Evolutionary conservation across 257 asterid genomes (phyloP).

Genomic region (Ligustrum vulgare): DNA sequence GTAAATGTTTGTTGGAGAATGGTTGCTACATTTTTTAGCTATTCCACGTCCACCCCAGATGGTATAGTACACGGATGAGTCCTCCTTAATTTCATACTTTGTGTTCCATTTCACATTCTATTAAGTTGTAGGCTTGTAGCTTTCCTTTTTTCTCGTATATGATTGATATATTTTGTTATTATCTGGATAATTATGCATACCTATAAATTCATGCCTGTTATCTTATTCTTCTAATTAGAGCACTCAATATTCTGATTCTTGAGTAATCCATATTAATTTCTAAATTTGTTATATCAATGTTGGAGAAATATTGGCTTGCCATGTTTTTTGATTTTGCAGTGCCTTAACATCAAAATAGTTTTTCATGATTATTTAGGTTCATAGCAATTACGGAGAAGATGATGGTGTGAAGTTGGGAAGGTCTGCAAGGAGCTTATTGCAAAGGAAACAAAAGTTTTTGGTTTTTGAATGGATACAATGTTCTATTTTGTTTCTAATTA

Average conservation of each 20-base stretch:
- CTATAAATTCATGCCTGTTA: background rate
- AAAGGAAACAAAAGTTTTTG: too few species aligned
- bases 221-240: background rate
- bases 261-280: background rate
- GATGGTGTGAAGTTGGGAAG: too few species aligned
- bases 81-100: constrained; percentile 7
- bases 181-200: constrained; percentile 1
- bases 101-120: background rate
- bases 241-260: background rate
- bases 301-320: background rate
- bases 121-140: constrained; percentile 6
- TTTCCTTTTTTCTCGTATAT: background rate
- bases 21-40: background rate
- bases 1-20: constrained; percentile 3
- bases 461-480: too few species aligned
- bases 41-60: background rate
- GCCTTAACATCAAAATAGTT: too few species aligned
- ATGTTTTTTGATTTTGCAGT: constrained; percentile 12
- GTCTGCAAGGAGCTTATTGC: too few species aligned
- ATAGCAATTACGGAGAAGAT: too few species aligned
- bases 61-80: background rate
- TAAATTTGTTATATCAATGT: background rate
- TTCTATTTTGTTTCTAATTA: too few species aligned
- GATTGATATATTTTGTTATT: background rate
- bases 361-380: too few species aligned